phyloP scores from a whole-genome alignment of 148 eudicot genomes.

The Arctostaphylos glauca region DNA sequence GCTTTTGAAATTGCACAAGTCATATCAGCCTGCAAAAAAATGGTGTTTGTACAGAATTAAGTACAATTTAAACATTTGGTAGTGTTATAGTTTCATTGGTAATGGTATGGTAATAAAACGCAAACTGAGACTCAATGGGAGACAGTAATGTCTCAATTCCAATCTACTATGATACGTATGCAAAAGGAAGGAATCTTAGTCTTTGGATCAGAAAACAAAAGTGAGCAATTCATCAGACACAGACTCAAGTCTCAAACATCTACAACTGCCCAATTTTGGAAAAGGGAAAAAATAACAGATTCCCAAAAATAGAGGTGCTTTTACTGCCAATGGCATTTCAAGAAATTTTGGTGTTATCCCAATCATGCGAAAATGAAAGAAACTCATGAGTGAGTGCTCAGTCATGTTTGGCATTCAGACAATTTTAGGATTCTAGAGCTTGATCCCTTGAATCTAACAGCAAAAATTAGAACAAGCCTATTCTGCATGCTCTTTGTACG shows the following conservation, averaged over 20 bases:
- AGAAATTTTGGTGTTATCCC: neutral
- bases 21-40: slow-evolving; percentile 2
- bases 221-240: neutral
- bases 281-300: neutral
- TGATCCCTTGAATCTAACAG: neutral
- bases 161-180: neutral
- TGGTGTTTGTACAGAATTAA: neutral
- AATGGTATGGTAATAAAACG: neutral
- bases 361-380: neutral
- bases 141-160: neutral
- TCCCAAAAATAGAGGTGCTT: neutral
- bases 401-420: neutral
- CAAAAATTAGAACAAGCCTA: neutral
- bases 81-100: neutral
- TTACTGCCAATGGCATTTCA: neutral
- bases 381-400: neutral
- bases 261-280: neutral
- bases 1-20: neutral
- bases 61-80: neutral
- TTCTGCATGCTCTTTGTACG: neutral
- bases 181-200: neutral
- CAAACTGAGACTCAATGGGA: neutral
- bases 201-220: neutral
- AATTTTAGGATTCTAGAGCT: neutral
- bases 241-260: slow-evolving; percentile 2